Evolutionary conservation across 1,284 basidiomycete genomes (phyloP).

Genomic region (Gomphus sp.): DNA sequence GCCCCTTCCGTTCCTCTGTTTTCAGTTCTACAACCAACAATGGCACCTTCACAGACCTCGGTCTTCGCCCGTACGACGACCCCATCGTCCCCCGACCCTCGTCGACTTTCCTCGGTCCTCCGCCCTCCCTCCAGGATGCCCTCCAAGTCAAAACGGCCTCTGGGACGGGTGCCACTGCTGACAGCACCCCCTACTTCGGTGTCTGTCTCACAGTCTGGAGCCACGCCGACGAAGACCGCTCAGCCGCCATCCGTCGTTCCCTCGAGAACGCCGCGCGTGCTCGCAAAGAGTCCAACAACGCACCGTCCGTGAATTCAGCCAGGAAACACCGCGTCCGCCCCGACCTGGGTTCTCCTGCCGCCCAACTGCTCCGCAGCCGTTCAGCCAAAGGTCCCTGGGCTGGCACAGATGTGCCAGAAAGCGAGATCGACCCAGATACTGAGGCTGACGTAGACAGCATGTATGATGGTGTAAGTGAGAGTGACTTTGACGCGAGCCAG

Average conservation of each 20-base stretch:
- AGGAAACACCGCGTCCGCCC: slow-evolving; percentile 51
- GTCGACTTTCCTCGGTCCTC: slow-evolving; percentile 66
- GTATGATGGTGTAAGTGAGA: slow-evolving; percentile 64
- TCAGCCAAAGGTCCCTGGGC: slow-evolving; percentile 59
- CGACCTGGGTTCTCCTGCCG: slow-evolving; percentile 34
- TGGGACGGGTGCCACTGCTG: slow-evolving; percentile 29
- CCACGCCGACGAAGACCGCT: slow-evolving; percentile 81
- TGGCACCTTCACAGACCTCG: slow-evolving; percentile 51
- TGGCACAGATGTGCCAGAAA: slow-evolving; percentile 22
- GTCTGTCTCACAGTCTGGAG: slow-evolving; percentile 92
- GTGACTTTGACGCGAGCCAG: slow-evolving; percentile 73
- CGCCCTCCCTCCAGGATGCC: slow-evolving; percentile 40
- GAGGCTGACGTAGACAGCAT: slow-evolving; percentile 46
- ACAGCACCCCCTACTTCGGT: slow-evolving; percentile 67
- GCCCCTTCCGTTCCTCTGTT: slow-evolving; percentile 62
- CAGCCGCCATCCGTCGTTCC: slow-evolving; percentile 71
- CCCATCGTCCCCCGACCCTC: slow-evolving; percentile 64
- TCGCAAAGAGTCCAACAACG: slow-evolving; percentile 56
- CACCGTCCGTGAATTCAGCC: slow-evolving; percentile 57
- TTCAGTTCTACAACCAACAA: slow-evolving; percentile 45
- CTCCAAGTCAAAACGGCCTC: slow-evolving; percentile 31
- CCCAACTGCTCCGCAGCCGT: slow-evolving; percentile 17
- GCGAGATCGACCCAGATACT: slow-evolving; percentile 57
- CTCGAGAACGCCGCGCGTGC: slow-evolving; percentile 54
- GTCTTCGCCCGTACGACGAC: slow-evolving; percentile 65